A percentile compares a stretch with the other conserved stretches of the same genome.
phyloP scores from a whole-genome alignment of 148 eudicot species.

The Limonium bicolor region DNA sequence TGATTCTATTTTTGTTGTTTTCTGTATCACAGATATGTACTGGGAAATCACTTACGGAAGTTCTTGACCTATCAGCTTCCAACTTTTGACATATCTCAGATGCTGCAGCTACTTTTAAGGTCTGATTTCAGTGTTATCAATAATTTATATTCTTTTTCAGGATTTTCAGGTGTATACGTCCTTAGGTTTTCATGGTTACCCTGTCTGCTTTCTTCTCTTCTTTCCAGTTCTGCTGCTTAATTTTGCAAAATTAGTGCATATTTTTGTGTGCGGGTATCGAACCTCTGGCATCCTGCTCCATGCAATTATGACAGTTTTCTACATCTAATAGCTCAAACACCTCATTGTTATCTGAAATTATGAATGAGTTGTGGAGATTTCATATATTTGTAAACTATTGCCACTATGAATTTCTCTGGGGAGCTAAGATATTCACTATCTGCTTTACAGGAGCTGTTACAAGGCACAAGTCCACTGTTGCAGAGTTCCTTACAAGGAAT shows the following conservation, averaged over 20 bases:
- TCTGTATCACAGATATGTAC: conserved; percentile 27
- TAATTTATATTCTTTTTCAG: background rate
- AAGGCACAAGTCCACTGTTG: conserved; percentile 38
- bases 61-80: conserved; percentile 47
- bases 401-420: background rate
- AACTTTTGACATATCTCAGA: conserved; percentile 63
- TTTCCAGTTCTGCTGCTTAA: no score
- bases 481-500: conserved; percentile 24
- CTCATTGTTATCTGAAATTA: no score
- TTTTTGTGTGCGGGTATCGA: background rate
- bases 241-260: no score
- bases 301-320: no score
- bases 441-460: conserved; percentile 30
- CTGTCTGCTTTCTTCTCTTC: no score
- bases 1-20: background rate
- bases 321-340: no score
- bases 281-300: no score
- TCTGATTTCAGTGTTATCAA: no score
- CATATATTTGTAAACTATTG: no score
- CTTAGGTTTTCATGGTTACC: background rate
- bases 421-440: background rate
- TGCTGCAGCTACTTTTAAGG: conserved; percentile 61
- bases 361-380: no score
- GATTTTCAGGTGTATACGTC: background rate
- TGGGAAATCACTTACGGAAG: conserved; percentile 40